Evolutionary conservation across 176 grass and related monocot genomes (phyloP).

Genomic region (Stipa capillata): DNA sequence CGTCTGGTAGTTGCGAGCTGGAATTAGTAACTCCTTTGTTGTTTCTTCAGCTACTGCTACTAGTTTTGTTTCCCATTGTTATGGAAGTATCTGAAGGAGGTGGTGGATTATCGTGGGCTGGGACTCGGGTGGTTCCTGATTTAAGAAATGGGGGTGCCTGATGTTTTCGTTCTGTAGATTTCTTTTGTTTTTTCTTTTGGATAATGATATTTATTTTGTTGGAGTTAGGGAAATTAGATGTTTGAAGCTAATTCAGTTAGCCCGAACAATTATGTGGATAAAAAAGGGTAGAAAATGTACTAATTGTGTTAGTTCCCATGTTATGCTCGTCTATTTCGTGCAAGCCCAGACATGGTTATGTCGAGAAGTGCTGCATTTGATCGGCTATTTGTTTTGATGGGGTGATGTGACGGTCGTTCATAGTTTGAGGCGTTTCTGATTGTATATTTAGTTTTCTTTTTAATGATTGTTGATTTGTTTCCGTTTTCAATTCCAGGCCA

Average conservation of each 20-base stretch:
- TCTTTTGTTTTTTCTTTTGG: too few species aligned
- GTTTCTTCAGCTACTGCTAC: conserved; percentile 8
- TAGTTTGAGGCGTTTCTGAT: neutral
- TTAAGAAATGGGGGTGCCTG: too few species aligned
- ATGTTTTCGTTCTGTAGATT: neutral
- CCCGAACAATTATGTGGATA: neutral
- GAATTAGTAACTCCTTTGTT: neutral
- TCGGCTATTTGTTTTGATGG: neutral
- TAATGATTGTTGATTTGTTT: conserved; percentile 1
- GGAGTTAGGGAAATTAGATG: neutral
- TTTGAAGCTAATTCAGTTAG: neutral
- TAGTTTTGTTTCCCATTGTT: neutral
- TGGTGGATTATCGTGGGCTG: neutral
- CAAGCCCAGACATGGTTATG: too few species aligned
- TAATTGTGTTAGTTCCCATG: neutral
- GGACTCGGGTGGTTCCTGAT: neutral
- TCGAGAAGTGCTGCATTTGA: neutral
- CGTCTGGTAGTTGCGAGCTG: neutral
- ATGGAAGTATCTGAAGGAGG: neutral
- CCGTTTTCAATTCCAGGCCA: conserved; percentile 14
- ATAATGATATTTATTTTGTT: too few species aligned
- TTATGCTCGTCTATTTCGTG: neutral
- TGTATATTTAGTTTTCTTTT: neutral
- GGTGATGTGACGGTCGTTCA: neutral
- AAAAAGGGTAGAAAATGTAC: neutral